phyloP scores from a whole-genome alignment of 192 early-diverging fungal genomes.

The Coemansia sp. region DNA sequence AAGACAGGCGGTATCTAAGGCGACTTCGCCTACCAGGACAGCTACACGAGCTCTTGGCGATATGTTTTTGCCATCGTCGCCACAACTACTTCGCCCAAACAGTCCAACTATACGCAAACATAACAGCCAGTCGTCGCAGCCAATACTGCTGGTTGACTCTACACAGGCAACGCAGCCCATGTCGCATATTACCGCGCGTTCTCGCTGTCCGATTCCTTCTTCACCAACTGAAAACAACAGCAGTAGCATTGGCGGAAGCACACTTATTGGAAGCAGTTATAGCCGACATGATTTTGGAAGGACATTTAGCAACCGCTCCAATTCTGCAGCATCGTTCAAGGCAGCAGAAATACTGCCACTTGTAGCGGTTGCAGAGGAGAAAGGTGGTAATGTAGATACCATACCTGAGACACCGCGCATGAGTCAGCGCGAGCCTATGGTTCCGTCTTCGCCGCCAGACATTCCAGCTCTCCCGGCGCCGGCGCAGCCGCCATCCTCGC shows the following conservation, averaged over 20 bases:
- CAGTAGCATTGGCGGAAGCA: constrained; percentile 6
- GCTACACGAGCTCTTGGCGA: background rate
- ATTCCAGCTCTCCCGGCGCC: background rate
- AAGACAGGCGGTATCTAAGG: background rate
- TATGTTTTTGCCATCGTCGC: constrained; percentile 30
- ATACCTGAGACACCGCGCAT: constrained; percentile 22
- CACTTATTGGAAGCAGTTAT: constrained; percentile 3
- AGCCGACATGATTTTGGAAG: background rate
- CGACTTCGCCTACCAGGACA: background rate
- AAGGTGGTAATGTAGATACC: background rate
- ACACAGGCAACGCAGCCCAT: constrained; percentile 9
- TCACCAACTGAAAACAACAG: background rate
- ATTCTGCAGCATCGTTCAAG: constrained; percentile 3
- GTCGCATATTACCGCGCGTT: no score
- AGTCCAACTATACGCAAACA: constrained; percentile 40
- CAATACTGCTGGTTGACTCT: constrained; percentile 10
- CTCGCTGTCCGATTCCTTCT: background rate
- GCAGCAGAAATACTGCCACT: background rate
- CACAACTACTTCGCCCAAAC: constrained; percentile 25
- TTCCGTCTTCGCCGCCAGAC: background rate
- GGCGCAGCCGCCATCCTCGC: background rate
- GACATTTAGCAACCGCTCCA: background rate
- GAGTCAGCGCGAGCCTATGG: background rate
- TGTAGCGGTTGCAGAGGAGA: background rate
- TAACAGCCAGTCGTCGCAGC: constrained; percentile 16